A percentile compares a stretch with the other conserved stretches of the same genome.
Conservation (phyloP, 805 yeast genomes). For the Candida orba region DNA sequence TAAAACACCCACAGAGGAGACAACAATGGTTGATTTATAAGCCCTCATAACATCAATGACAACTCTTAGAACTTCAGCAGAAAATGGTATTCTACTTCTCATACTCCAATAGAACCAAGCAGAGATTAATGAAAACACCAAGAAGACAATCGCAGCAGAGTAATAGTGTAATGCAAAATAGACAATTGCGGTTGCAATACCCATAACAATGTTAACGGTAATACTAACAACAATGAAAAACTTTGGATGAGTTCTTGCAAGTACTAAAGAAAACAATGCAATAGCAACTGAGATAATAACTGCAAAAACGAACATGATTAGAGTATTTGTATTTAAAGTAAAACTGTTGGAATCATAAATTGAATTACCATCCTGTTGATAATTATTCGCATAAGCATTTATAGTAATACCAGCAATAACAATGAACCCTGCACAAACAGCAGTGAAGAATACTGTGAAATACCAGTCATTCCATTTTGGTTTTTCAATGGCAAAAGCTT, state of each 20-base stretch:
- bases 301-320: slow-evolving; percentile 60
- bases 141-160: slow-evolving; percentile 73
- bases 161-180: slow-evolving; percentile 62
- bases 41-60: slow-evolving; percentile 71
- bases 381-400: slow-evolving; percentile 51
- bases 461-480: slow-evolving; percentile 70
- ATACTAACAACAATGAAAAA: slow-evolving; percentile 65
- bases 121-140: slow-evolving; percentile 55
- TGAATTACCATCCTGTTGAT: slow-evolving; percentile 51
- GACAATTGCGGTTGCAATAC: slow-evolving; percentile 71
- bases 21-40: slow-evolving; percentile 62
- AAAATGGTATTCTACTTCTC: slow-evolving; percentile 64
- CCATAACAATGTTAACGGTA: slow-evolving; percentile 56
- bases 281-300: slow-evolving; percentile 53
- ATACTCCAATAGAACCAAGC: slow-evolving; percentile 71
- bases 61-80: slow-evolving; percentile 60
- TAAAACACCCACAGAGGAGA: slow-evolving; percentile 53
- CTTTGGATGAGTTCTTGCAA: slow-evolving; percentile 60
- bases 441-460: slow-evolving; percentile 46
- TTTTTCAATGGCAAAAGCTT: slow-evolving; percentile 57
- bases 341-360: slow-evolving; percentile 51
- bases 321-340: slow-evolving; percentile 68
- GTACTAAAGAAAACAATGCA: slow-evolving; percentile 45
- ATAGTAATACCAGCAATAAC: slow-evolving; percentile 65
- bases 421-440: slow-evolving; percentile 55